These are phyloP conservation scores for Cryptosporidium parvum DNA, from an alignment of 169 alveolate genomes.

Conservation along the genomic window DNA sequence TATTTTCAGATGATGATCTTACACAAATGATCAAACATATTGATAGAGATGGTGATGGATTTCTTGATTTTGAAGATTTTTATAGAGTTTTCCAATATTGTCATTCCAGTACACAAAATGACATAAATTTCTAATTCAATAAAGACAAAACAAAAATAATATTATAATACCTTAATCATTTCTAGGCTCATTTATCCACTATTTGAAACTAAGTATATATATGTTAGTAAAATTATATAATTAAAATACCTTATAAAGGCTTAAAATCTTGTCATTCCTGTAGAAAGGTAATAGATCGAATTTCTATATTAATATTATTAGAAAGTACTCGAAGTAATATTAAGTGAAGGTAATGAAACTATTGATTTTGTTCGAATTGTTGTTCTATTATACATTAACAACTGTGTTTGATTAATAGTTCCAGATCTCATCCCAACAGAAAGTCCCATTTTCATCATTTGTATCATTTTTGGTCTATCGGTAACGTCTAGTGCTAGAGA, in stretches of 20 bases:
- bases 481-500: constrained; percentile 61
- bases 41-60: constrained; percentile 64
- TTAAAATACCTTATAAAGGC: no score
- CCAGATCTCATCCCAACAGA: constrained; percentile 59
- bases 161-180: neutral
- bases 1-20: constrained; percentile 68
- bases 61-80: constrained; percentile 70
- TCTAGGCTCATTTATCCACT: neutral
- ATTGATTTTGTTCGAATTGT: constrained; percentile 18
- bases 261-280: neutral
- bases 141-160: neutral
- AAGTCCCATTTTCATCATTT: constrained; percentile 75
- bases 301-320: neutral
- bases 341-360: constrained; percentile 34
- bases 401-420: constrained; percentile 41
- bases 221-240: neutral
- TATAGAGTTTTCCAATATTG: constrained; percentile 70
- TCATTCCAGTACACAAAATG: neutral
- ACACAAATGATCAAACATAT: constrained; percentile 43
- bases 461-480: constrained; percentile 57
- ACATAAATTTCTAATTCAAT: neutral
- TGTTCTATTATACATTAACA: constrained; percentile 36
- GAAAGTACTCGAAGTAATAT: neutral
- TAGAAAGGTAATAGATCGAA: no score
- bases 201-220: neutral